Conservation (phyloP, 1,284 basidiomycete genomes). For the Ceratobasidium sp. region DNA sequence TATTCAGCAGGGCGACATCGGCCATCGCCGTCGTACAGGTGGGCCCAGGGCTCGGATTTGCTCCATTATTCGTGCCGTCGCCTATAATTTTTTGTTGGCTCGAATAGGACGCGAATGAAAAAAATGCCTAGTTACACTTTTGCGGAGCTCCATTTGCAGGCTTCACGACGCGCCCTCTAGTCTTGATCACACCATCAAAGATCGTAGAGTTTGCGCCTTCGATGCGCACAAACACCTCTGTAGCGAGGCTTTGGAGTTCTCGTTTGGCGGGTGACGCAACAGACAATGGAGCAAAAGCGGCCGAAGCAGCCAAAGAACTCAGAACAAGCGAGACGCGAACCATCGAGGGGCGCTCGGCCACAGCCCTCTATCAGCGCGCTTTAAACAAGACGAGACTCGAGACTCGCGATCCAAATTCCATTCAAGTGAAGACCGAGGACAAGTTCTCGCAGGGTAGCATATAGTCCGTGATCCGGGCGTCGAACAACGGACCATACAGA, state of each 20-base stretch:
- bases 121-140: not conserved
- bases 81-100: constrained; percentile 6
- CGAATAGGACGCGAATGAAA: not conserved
- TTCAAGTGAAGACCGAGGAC: too few relatives aligned
- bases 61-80: constrained; percentile 7
- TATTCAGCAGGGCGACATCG: not conserved
- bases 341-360: too few relatives aligned
- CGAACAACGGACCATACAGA: too few relatives aligned
- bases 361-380: too few relatives aligned
- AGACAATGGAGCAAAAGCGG: constrained; percentile 2
- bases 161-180: not conserved
- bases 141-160: constrained; percentile 15
- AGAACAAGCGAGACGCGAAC: not conserved
- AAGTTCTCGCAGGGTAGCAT: too few relatives aligned
- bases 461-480: too few relatives aligned
- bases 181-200: not conserved
- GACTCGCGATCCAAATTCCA: not conserved
- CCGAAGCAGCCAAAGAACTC: not conserved
- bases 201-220: not conserved
- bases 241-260: not conserved
- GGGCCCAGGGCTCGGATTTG: constrained; percentile 16
- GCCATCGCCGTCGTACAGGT: constrained; percentile 16
- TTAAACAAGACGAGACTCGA: not conserved
- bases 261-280: not conserved
- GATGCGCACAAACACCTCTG: not conserved